Evolutionary conservation across 257 asterid genomes (phyloP), one percentile per base, ranked within the genome.

Genomic region (Solanum bulbocastanum): DNA sequence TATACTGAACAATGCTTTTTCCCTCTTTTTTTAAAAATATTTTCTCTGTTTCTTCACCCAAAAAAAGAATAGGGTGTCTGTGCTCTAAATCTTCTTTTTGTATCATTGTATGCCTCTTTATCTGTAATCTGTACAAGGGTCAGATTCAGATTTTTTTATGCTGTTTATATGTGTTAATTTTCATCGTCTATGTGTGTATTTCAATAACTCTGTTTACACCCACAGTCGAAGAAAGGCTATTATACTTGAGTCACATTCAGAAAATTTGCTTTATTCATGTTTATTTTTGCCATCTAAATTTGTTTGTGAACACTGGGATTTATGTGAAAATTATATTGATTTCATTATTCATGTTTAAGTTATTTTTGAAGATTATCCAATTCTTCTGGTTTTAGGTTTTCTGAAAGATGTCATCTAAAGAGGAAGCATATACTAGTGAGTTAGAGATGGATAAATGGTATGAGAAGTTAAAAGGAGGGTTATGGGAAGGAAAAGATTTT

Each of bases 391-490:
- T 73, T 71, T 83, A 86, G 88, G 46, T 82, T 86, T 52, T 65
- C 23, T 78, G 90, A 72, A 91, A 89, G 83, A 84, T 27, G 91
- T 92, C 96, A 30, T 92, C 93, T 30, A 94, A 94, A 88, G 96
- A 87, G 1, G 96, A 94, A 88, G 92, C 96, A 12, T 95, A 94
- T 87, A 87, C 92, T 88, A 92, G 95, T 60, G 96, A 94, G 4
- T 94, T 94, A 9, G 96, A 94, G 92, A 68, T 94, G 46, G 96
- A 89, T 44, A 90, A 90, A 76, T 90, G 94, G 92, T 91, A 89
- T 37, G 87, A 86, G 49, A 91, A 90, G 84, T 86, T 94, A n/a
- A 91, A 90, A 85, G 91, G 90, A 85, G 22, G 91, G 89, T 58
- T 33, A 20, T 22, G 73, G 56, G 27, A 90, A 60, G 65, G 92